Base-by-base conservation (phyloP, 371 early-diverging fungal species). In the Mucor plumbeus region DNA sequence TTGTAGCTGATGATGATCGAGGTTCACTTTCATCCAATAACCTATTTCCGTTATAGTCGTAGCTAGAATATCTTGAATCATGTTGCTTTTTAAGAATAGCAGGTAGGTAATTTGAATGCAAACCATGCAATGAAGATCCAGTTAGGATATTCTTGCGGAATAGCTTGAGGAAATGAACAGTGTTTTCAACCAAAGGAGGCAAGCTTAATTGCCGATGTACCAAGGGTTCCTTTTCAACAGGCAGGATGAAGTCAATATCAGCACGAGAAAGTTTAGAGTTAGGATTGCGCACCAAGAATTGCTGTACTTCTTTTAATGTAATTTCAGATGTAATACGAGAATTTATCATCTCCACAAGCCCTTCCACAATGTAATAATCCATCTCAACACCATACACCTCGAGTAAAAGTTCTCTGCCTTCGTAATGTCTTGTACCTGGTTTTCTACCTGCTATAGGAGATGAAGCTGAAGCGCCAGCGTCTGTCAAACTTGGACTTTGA, bases 381-480 rank as follows among this genome's bases (percentile, higher is more conserved):
- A 72, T 59, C n/a, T 93, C 90, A 7, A 94, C 83, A 7, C 95
- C 94, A 71, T 85, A 88, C 1, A 95, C 91, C 48, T 92, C 87
- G 19, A 95, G 68, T 3, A 87, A 79, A 6, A 95, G 67, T 36
- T 85, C 85, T n/a, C 89, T 71, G 0, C 84, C 70, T 35, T 87
- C 88, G n/a, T 61, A 69, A 34, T 58, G 61, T n/a, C 63, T 48
- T 0, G 38, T 33, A 8, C 39, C 33, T 9, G 44, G 59, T 35
- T 57, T 64, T 47, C 61, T 65, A 4, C 66, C 61, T 1, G 40
- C 40, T 1, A 55, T 44, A 13, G 72, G 72, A 9, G 72, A 72
- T n/a, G 68, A 67, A 21, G 50, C 62, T 17, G 63, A 53, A 1
- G 43, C 47, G 14, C 60, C 59, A 5, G 44, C 47, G 10, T 67